These are phyloP conservation scores for Daldinia sp. DNA, from an alignment of 2,329 filamentous ascomycete species.

Conservation along the genomic window DNA sequence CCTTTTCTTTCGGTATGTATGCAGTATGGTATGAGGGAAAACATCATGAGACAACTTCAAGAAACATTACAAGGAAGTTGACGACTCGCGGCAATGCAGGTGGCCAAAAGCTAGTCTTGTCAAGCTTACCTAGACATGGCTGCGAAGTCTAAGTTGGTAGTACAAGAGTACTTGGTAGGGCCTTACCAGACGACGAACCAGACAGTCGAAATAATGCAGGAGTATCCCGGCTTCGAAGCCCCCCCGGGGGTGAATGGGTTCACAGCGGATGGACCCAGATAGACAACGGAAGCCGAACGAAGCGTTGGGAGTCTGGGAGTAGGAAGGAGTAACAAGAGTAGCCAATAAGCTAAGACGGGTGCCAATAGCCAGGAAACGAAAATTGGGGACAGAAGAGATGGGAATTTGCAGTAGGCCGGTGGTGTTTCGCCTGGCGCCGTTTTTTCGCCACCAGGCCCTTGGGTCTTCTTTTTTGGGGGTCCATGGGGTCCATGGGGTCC, in stretches of 20 bases:
- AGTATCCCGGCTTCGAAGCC: constrained; percentile 38
- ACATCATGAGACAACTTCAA: constrained; percentile 44
- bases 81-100: constrained; percentile 43
- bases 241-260: constrained; percentile 31
- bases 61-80: constrained; percentile 46
- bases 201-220: constrained; percentile 37
- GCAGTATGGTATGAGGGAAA: constrained; percentile 44
- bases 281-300: constrained; percentile 38
- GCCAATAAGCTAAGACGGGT: constrained; percentile 40
- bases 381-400: constrained; percentile 42
- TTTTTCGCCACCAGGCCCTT: constrained; percentile 47
- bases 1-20: constrained; percentile 44
- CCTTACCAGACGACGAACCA: constrained; percentile 33
- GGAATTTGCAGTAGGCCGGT: constrained; percentile 42
- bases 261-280: constrained; percentile 34
- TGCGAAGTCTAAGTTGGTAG: constrained; percentile 37
- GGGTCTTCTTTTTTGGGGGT: constrained; percentile 41
- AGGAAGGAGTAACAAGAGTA: constrained; percentile 22
- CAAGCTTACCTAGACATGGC: constrained; percentile 35
- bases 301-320: constrained; percentile 37
- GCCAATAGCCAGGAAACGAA: constrained; percentile 40
- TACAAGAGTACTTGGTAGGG: constrained; percentile 33
- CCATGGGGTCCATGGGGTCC: constrained; percentile 39
- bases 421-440: constrained; percentile 40
- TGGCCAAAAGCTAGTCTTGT: constrained; percentile 42